Evolutionary conservation across 2,329 filamentous ascomycete genomes (phyloP).

Genomic region (Microsporum ferrugineum): DNA sequence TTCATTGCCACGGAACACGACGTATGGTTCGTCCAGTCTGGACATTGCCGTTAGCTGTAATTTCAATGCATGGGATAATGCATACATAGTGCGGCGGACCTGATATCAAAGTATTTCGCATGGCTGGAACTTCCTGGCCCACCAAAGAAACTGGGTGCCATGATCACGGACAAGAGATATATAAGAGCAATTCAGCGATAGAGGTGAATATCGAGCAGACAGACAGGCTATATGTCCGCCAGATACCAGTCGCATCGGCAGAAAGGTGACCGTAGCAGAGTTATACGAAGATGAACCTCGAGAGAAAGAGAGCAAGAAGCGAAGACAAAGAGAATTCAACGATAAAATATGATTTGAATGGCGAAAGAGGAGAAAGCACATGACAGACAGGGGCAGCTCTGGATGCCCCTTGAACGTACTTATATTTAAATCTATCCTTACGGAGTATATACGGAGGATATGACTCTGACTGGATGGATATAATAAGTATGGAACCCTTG

Average conservation of each 20-base stretch:
- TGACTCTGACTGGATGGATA: neutral
- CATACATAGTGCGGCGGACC: slow-evolving; percentile 20
- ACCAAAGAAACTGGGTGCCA: slow-evolving; percentile 39
- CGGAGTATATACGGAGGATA: neutral
- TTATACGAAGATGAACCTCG: neutral
- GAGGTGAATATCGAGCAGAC: neutral
- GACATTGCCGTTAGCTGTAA: slow-evolving; percentile 8
- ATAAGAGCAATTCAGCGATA: neutral
- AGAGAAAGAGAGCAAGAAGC: neutral
- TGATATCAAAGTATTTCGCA: slow-evolving; percentile 41
- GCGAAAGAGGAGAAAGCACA: neutral
- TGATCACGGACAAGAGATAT: slow-evolving; percentile 11
- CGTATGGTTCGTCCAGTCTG: slow-evolving; percentile 62
- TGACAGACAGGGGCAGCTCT: slow-evolving; percentile 2
- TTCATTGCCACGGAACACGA: slow-evolving; percentile 64
- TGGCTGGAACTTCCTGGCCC: slow-evolving; percentile 32
- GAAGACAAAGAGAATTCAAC: too few species aligned
- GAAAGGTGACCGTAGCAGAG: neutral
- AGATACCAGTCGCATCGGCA: neutral
- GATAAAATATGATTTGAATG: neutral
- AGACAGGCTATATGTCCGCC: neutral
- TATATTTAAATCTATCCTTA: neutral
- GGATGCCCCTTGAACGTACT: neutral
- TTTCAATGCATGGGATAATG: slow-evolving; percentile 9
- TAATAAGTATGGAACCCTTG: neutral